Evolutionary conservation across 1,284 basidiomycete genomes (phyloP), one percentile per base, ranked within the genome.

Genomic region (Trichosporon coremiiforme): DNA sequence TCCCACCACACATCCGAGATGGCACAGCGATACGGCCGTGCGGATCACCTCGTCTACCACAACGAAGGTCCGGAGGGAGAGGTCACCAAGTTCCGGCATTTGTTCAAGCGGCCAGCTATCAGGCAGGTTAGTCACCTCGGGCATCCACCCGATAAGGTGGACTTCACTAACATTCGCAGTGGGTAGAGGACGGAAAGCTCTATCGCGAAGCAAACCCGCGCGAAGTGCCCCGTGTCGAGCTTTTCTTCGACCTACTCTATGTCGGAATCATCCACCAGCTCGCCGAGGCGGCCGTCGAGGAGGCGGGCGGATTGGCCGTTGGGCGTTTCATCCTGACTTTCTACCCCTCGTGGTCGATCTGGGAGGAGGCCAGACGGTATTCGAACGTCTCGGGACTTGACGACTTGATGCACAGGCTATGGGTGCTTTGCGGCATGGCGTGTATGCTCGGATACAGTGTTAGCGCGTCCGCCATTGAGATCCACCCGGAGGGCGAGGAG

Each of bases 221-320:
- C 15, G 77, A 78, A 53, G 68, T 75, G 2, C 73, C 77, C 2
- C 80, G 71, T 65, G 78, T 84, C 67, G 82, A 85, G 74, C 79
- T 85, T 12, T 85, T 85, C 76, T 84, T 84, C 67, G 84, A 85
- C 69, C 74, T 85, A 47, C 71, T 84, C 1, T 85, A 82, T 68
- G 84, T 85, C 22, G 84, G 80, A 10, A 81, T 85, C 50, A 80
- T 82, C n/a, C 84, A 84, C 70, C 80, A 83, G 64, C 77, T 84
- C 20, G 79, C 81, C 73, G 33, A 65, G 70, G 70, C n/a, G 8
- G 50, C 55, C 31, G 12, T 35, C 35, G 76, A 77, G 66, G 72
- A 75, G 20, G 74, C 78, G 0, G 67, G 70, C 6, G 75, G 76
- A 4, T 55, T 68, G 0, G 74, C 78, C 2, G 78, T 80, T 8